phyloP scores from a whole-genome alignment of 371 early-diverging fungal species.

The Encephalitozoon hellem region DNA sequence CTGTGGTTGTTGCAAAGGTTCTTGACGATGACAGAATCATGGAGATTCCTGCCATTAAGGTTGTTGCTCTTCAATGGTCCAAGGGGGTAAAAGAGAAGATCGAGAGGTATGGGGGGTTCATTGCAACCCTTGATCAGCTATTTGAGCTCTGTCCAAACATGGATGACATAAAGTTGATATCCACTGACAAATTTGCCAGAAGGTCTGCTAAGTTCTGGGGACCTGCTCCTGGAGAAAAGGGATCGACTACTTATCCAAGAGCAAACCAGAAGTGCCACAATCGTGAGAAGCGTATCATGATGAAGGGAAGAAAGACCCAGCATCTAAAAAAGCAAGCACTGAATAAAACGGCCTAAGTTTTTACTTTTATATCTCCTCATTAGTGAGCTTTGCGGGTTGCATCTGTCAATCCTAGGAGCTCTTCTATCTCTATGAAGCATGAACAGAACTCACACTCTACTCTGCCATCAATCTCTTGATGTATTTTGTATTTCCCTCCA shows the following conservation, averaged over 20 bases:
- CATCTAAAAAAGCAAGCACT: not conserved
- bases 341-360: not conserved
- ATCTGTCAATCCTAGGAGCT: not conserved
- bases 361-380: not conserved
- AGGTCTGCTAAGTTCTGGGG: constrained; percentile 61
- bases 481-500: constrained; percentile 23
- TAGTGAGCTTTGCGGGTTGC: not conserved
- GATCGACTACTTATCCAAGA: constrained; percentile 58
- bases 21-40: constrained; percentile 60
- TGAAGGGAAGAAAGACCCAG: constrained; percentile 6
- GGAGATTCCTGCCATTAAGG: constrained; percentile 52
- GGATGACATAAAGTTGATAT: constrained; percentile 51
- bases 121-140: constrained; percentile 60
- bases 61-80: constrained; percentile 57
- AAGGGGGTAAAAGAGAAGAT: constrained; percentile 55
- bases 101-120: constrained; percentile 55
- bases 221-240: constrained; percentile 57
- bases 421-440: constrained; percentile 40
- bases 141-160: constrained; percentile 51
- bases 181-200: constrained; percentile 45
- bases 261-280: constrained; percentile 48
- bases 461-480: not conserved
- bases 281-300: constrained; percentile 49
- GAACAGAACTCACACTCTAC: constrained; percentile 44
- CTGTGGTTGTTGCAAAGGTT: constrained; percentile 59